phyloP scores from a whole-genome alignment of 371 early-diverging fungal genomes.

The Dinochytrium kinnereticum region DNA sequence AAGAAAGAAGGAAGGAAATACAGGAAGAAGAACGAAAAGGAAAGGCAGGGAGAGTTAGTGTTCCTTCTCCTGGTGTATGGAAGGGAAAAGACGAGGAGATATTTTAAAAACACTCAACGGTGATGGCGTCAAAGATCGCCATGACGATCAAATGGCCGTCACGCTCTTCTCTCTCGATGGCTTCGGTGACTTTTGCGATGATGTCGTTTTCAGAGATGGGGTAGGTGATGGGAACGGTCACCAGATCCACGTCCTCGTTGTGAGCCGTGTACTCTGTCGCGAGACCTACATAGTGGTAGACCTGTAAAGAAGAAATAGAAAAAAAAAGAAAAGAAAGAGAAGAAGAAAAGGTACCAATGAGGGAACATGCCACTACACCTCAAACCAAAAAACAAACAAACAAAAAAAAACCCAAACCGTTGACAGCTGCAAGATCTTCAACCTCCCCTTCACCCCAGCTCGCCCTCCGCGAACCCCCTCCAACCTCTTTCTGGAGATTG shows the following conservation, averaged over 20 bases:
- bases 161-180: constrained; percentile 13
- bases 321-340: background rate
- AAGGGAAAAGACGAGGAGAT: background rate
- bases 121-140: constrained; percentile 26
- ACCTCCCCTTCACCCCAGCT: background rate
- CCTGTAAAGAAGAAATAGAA: background rate
- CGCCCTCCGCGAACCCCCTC: background rate
- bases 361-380: background rate
- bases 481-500: background rate
- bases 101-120: constrained; percentile 3
- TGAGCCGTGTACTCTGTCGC: constrained; percentile 8
- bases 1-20: too few relatives aligned
- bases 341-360: background rate
- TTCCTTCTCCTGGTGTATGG: too few relatives aligned
- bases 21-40: too few relatives aligned
- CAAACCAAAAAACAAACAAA: background rate
- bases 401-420: background rate
- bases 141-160: constrained; percentile 17
- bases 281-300: constrained; percentile 7
- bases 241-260: background rate
- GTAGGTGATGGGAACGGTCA: background rate
- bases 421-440: constrained; percentile 20
- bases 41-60: too few relatives aligned
- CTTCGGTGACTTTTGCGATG: background rate
- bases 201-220: constrained; percentile 28